A percentile compares a stretch with the other conserved stretches of the same genome.
phyloP scores from a whole-genome alignment of 2,329 filamentous ascomycete species.

The Alternaria arbusti region DNA sequence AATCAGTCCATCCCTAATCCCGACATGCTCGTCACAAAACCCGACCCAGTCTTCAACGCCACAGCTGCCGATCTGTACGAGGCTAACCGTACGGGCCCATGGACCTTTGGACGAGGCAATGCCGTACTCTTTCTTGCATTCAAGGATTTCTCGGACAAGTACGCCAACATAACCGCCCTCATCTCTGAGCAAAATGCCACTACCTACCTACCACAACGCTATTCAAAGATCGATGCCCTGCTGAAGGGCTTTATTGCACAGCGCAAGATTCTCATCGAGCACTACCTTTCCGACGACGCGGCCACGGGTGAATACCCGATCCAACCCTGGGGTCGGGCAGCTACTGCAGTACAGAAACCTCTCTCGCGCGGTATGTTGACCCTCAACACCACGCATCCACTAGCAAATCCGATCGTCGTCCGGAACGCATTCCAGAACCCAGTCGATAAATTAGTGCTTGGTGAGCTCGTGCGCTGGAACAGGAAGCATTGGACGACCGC shows the following conservation, averaged over 20 bases:
- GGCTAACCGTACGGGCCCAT: conserved; percentile 33
- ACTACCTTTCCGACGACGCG: conserved; percentile 18
- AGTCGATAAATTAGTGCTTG: conserved; percentile 38
- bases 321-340: conserved; percentile 13
- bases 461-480: conserved; percentile 40
- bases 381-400: conserved; percentile 41
- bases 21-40: conserved; percentile 9
- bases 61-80: conserved; percentile 27
- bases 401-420: conserved; percentile 32
- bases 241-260: conserved; percentile 14
- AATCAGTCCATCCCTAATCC: conserved; percentile 10
- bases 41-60: conserved; percentile 32
- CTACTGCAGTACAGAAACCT: conserved; percentile 17
- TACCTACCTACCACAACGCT: conserved; percentile 12
- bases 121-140: conserved; percentile 11
- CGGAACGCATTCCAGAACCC: conserved; percentile 41
- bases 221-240: conserved; percentile 11
- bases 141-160: conserved; percentile 13
- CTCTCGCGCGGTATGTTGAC: conserved; percentile 43
- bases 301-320: conserved; percentile 34
- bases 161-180: conserved; percentile 9
- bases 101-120: conserved; percentile 13
- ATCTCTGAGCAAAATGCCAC: conserved; percentile 12
- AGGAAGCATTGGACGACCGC: conserved; percentile 36
- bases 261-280: conserved; percentile 12